These are phyloP conservation scores for Colletotrichum brevisporum DNA, from an alignment of 2,329 filamentous ascomycete species.

Conservation along the genomic window DNA sequence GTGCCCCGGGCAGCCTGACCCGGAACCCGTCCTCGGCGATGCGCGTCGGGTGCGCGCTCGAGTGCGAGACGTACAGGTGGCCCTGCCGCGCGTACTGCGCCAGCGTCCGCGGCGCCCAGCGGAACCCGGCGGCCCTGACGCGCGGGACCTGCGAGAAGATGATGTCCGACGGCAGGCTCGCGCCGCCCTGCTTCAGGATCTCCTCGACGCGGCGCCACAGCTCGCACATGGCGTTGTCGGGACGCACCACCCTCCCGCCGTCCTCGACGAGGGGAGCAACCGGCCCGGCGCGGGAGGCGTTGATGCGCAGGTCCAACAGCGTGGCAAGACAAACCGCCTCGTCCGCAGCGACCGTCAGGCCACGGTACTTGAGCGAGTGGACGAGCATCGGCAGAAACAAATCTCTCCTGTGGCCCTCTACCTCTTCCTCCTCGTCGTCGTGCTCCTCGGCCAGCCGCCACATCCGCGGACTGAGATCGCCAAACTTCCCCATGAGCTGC, in stretches of 20 bases:
- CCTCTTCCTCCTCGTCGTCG: no score
- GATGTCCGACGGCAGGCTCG: constrained; percentile 7
- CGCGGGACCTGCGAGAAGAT: constrained; percentile 34
- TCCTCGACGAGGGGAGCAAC: constrained; percentile 19
- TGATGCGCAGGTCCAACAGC: constrained; percentile 18
- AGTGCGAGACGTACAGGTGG: neutral
- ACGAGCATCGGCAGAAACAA: constrained; percentile 19
- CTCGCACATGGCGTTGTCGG: constrained; percentile 29
- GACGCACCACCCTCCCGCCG: neutral
- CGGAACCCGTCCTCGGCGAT: neutral
- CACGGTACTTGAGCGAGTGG: constrained; percentile 19
- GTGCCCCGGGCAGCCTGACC: constrained; percentile 5
- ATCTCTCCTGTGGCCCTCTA: neutral
- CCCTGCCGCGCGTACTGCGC: constrained; percentile 21
- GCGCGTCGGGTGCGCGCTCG: neutral
- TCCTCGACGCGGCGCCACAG: constrained; percentile 23
- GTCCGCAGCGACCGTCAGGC: constrained; percentile 27
- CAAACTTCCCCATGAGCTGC: constrained; percentile 5
- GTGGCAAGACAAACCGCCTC: constrained; percentile 9
- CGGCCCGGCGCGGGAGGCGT: neutral
- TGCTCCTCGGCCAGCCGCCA: neutral
- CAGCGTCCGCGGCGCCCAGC: constrained; percentile 22
- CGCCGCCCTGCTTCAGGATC: neutral
- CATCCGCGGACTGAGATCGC: constrained; percentile 12
- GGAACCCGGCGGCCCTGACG: constrained; percentile 1